Evolutionary conservation across 2,329 filamentous ascomycete species (phyloP).

Genomic region (Paracorniculantispora psalliotae): DNA sequence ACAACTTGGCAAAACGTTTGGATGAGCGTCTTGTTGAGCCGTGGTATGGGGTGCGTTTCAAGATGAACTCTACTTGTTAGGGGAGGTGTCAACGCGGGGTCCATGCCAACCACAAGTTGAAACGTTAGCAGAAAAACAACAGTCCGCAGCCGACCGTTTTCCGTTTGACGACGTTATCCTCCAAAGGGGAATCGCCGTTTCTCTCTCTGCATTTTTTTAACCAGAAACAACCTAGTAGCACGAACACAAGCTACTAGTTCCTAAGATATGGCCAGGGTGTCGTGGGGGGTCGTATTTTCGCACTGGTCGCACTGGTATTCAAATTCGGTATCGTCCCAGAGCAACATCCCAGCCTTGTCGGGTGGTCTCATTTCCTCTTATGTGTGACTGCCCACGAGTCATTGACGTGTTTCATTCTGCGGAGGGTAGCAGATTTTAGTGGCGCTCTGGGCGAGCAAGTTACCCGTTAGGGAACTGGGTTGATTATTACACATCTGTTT

Average conservation of each 20-base stretch:
- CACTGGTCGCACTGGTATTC: neutral
- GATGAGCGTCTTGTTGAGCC: neutral
- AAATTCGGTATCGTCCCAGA: neutral
- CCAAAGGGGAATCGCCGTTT: neutral
- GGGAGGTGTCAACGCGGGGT: conserved; percentile 1
- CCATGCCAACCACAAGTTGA: neutral
- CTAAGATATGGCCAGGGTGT: neutral
- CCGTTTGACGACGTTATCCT: neutral
- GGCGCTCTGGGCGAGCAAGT: neutral
- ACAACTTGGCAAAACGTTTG: neutral
- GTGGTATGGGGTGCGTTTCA: conserved; percentile 2
- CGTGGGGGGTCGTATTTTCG: neutral
- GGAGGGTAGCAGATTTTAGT: neutral
- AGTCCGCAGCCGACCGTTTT: neutral
- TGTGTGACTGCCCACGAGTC: conserved; percentile 6
- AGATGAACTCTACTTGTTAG: neutral
- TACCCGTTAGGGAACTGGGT: neutral
- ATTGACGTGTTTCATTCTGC: conserved; percentile 6
- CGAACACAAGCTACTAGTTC: neutral
- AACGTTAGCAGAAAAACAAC: neutral
- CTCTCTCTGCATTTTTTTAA: neutral
- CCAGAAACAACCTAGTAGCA: neutral
- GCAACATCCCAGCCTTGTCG: neutral
- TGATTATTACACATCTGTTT: conserved; percentile 6
- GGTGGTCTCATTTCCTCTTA: conserved; percentile 4